Evolutionary conservation across 805 yeast species (phyloP).

Genomic region (Candida schatavii): DNA sequence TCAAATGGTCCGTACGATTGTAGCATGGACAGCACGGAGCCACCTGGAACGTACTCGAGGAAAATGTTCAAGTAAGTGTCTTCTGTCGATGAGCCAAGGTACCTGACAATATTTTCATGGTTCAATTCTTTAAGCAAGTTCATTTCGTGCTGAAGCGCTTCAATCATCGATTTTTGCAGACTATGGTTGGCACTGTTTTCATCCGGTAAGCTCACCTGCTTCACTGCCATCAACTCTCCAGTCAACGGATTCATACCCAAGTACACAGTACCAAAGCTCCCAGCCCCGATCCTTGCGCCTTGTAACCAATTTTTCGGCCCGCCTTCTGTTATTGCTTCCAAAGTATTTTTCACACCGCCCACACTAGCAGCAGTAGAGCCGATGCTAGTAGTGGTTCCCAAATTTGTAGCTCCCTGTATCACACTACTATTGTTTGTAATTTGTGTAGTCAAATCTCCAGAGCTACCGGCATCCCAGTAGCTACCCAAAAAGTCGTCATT

Average conservation of each 20-base stretch:
- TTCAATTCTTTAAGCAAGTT: slow-evolving; percentile 69
- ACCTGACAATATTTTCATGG: slow-evolving; percentile 91
- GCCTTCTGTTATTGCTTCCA: slow-evolving; percentile 30
- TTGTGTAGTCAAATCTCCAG: not conserved
- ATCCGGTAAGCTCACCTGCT: slow-evolving; percentile 75
- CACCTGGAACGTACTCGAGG: slow-evolving; percentile 55
- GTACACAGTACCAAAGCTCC: slow-evolving; percentile 91
- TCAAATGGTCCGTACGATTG: slow-evolving; percentile 76
- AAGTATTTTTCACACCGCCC: not conserved
- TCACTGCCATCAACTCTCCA: slow-evolving; percentile 96
- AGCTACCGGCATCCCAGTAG: slow-evolving; percentile 1
- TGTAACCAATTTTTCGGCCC: slow-evolving; percentile 86
- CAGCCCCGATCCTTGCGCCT: slow-evolving; percentile 92
- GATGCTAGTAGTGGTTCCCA: too few species aligned
- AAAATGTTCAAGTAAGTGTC: slow-evolving; percentile 74
- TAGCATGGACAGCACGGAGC: slow-evolving; percentile 62
- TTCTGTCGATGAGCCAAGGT: slow-evolving; percentile 83
- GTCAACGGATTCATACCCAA: slow-evolving; percentile 88
- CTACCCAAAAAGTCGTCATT: slow-evolving; percentile 36
- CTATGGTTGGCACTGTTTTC: slow-evolving; percentile 29
- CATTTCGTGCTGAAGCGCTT: slow-evolving; percentile 83
- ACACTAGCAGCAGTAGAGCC: too few species aligned
- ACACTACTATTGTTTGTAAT: not conserved
- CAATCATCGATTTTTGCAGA: slow-evolving; percentile 53
- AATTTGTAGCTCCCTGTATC: too few species aligned